Base-by-base conservation (phyloP, 768 basidiomycete genomes). In the Termitomyces sp. region DNA sequence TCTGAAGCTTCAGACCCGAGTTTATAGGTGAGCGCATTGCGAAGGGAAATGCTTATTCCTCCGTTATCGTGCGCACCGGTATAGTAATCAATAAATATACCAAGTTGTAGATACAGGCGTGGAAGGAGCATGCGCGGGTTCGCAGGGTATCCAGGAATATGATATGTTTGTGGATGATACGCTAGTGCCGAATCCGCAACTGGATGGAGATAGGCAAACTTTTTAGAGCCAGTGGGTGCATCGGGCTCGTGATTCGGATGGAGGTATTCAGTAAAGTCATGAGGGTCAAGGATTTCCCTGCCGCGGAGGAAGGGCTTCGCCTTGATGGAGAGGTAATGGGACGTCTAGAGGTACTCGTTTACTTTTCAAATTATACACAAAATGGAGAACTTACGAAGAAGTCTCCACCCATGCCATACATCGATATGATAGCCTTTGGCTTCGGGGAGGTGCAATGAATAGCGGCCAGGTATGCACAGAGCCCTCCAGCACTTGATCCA, bases 331-430 rank as follows among this genome's bases (percentile, higher is more conserved):
- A 85, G 68, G 60, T 79, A 81, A 55, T 82, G 80, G 5, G 76
- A 68, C 0, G 69, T 77, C 85, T 85, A 62, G 34, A 7, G 17
- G 10, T 2, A 35, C 15, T 35, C n/a, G 22, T 37, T 43, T 32
- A 30, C 50, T 34, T 34, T 4, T 26, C 11, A 51, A n/a, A 17
- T 43, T 52, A 9, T 21, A 30, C 15, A 26, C 10, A 43, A 19
- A 45, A 19, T n/a, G 8, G 28, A 7, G 45, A 12, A 65, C 74
- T 45, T 45, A 77, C 78, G 35, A 86, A 62, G 54, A 82, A 74
- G 54, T 85, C 67, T 0, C 84, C 85, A n/a, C 84, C 84, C 74
- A 82, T 77, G 0, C 79, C 84, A 65, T 86, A 87, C 60, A 87
- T 58, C 0, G 79, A 81, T 0, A 87, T 59, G 2, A 86, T 53